Conservation (phyloP, 2,329 filamentous ascomycete genomes). For the Fusarium sp. region DNA sequence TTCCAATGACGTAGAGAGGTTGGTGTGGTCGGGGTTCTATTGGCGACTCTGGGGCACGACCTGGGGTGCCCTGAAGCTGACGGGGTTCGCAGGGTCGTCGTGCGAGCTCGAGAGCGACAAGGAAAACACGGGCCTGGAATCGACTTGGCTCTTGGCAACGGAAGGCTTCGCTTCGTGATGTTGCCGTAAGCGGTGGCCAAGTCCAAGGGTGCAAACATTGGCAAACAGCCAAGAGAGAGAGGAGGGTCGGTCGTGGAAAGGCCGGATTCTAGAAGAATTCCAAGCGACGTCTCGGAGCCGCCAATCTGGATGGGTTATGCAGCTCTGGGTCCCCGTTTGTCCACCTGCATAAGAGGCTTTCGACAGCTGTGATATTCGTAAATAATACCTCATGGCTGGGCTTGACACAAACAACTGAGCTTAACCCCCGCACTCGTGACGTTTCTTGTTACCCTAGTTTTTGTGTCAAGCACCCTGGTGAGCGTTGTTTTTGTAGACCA, state of each 20-base stretch:
- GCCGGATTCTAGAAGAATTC: slow-evolving; percentile 46
- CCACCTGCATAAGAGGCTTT: slow-evolving; percentile 30
- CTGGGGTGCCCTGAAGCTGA: slow-evolving; percentile 39
- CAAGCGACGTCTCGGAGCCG: slow-evolving; percentile 30
- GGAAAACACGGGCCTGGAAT: slow-evolving; percentile 32
- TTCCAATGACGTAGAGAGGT: slow-evolving; percentile 43
- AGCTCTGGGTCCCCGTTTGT: slow-evolving; percentile 25
- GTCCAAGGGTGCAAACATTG: slow-evolving; percentile 9
- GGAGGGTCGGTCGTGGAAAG: slow-evolving; percentile 29
- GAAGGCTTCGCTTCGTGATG: slow-evolving; percentile 35
- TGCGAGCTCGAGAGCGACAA: slow-evolving; percentile 19
- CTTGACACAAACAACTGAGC: slow-evolving; percentile 28
- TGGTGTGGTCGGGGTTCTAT: slow-evolving; percentile 18
- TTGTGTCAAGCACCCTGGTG: slow-evolving; percentile 27
- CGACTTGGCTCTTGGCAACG: slow-evolving; percentile 34
- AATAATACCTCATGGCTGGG: slow-evolving; percentile 22
- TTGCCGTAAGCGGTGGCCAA: slow-evolving; percentile 26
- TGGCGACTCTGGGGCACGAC: slow-evolving; percentile 38
- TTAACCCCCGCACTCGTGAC: background rate
- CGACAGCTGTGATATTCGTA: slow-evolving; percentile 20
- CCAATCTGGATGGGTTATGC: slow-evolving; percentile 22
- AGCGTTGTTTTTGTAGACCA: slow-evolving; percentile 23
- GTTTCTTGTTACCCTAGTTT: slow-evolving; percentile 9
- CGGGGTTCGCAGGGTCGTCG: slow-evolving; percentile 18
- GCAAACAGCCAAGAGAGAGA: slow-evolving; percentile 3